Evolutionary conservation across 805 yeast species (phyloP), one percentile per base, ranked within the genome.

Genomic region (Pichia manshurica): DNA sequence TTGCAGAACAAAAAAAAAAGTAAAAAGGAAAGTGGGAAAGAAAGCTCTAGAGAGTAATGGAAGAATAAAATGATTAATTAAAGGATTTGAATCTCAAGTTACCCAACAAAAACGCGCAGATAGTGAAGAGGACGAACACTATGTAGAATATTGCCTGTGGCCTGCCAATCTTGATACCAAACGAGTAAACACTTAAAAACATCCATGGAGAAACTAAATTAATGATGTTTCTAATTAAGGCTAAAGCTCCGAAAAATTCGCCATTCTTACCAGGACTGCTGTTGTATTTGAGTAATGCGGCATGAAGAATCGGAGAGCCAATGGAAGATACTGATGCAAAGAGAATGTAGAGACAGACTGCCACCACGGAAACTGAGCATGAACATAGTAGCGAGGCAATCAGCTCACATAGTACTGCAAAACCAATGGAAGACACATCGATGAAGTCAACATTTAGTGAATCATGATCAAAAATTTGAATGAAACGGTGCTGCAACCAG

Each of bases 221-320:
- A 4, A 75, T 62, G 0, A 75, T 42, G 53, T 78, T 81, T 58
- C 79, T 77, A 16, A 82, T 59, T 43, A 84, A 60, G 0, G 87
- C 78, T 39, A 84, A 61, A 0, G 83, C 87, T 9, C 91, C 89
- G 65, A 83, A 84, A 16, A 82, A 69, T 61, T 83, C 88, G 16
- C 95, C 95, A 4, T 78, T 71, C 51, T 74, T 73, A 13, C 74
- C 70, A 36, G 78, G 78, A 1, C 79, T 77, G 15, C 49, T 29
- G 51, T 73, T 76, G 60, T 81, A 80, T 60, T 85, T 85, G 46
- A 81, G 71, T 10, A 83, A 64, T 1, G 84, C 54, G 0, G 84
- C 71, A 56, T 78, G 82, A 10, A 82, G 52, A 0, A 82, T 71
- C 1, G 93, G 91, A 0, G 77, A 66, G 1, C 72, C 67, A 4